Percentiles rank a stretch among this genome's conserved stretches.
Conservation (phyloP, 2,329 filamentous ascomycete genomes). For the Lasiodiplodia sp. region DNA sequence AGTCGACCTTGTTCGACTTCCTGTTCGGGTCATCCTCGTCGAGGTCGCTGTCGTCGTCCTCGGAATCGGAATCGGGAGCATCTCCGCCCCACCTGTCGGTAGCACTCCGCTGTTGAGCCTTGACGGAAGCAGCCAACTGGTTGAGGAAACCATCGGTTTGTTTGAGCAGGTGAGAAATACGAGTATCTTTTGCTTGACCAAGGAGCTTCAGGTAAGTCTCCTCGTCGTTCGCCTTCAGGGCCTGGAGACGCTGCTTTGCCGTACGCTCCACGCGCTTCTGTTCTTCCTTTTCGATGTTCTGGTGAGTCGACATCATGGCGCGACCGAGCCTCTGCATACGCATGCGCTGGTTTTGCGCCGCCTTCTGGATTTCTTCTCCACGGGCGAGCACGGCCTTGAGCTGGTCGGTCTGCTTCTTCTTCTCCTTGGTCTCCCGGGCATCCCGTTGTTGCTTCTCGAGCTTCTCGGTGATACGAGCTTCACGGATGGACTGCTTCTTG, state of each 20-base stretch:
- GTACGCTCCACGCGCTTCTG: conserved; percentile 98
- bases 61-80: conserved; percentile 54
- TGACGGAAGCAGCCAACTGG: conserved; percentile 93
- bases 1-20: conserved; percentile 84
- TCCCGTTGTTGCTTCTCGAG: conserved; percentile 98
- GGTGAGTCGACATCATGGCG: conserved; percentile 87
- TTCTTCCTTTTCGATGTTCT: conserved; percentile 98
- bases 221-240: conserved; percentile 98
- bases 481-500: conserved; percentile 96
- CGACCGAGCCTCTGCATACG: conserved; percentile 87
- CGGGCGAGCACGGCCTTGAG: conserved; percentile 86
- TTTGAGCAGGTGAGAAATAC: conserved; percentile 95
- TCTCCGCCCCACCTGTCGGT: conserved; percentile 79
- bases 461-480: conserved; percentile 97
- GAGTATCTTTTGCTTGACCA: conserved; percentile 98
- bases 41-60: conserved; percentile 71
- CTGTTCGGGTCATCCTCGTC: conserved; percentile 74
- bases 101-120: conserved; percentile 86
- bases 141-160: conserved; percentile 98
- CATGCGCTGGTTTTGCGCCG: conserved; percentile 70
- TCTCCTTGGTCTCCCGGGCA: conserved; percentile 92
- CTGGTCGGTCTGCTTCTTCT: conserved; percentile 96
- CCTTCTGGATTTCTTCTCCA: conserved; percentile 76
- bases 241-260: conserved; percentile 98
- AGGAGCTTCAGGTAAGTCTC: conserved; percentile 98